Base-by-base conservation (phyloP, 768 basidiomycete species). In the Suillus placidus region DNA sequence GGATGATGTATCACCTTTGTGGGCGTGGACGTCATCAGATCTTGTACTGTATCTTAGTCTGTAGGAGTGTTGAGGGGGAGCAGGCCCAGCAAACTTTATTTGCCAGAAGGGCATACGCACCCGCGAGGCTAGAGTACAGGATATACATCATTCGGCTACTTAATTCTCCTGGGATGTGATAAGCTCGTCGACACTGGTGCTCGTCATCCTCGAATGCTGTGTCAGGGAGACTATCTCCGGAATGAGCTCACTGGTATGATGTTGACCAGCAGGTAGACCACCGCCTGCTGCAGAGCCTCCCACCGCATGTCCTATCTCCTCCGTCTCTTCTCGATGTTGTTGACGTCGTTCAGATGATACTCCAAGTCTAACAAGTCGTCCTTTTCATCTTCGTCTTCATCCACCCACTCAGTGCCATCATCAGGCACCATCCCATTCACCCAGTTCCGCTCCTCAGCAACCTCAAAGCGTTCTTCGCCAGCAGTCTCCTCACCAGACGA, bases 401-500 rank as follows among this genome's bases (percentile, higher is more conserved):
- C 89, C 62, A 92, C 88, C 66, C 92, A 80, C 85, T 92, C 92
- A 69, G 90, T 88, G 0, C 77, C 84, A 7, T 83, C 81, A 45
- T 83, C 84, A 20, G 67, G 70, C 6, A 66, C 68, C 26, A 67
- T 72, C 61, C 67, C 76, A 40, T 76, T 71, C 47, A 74, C 76
- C 66, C 78, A 80, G 20, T 73, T 78, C 6, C 80, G 79, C 37
- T 83, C 82, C 49, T 82, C 82, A 18, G 74, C 72, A 20, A 75
- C 77, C 10, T 79, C 79, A 64, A 77, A 79, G 20, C 71, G 73
- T 7, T 79, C 85, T 71, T 92, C 92, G 0, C 90, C 92, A 1
- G 91, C 90, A 1, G 89, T 92, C 75, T 92, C 91, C 73, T 93
- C 92, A 1, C 91, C 91, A 20, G 86, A 88, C 0, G 88, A 88